Conservation (phyloP, 192 early-diverging fungal genomes). For the Linnemannia exigua region DNA sequence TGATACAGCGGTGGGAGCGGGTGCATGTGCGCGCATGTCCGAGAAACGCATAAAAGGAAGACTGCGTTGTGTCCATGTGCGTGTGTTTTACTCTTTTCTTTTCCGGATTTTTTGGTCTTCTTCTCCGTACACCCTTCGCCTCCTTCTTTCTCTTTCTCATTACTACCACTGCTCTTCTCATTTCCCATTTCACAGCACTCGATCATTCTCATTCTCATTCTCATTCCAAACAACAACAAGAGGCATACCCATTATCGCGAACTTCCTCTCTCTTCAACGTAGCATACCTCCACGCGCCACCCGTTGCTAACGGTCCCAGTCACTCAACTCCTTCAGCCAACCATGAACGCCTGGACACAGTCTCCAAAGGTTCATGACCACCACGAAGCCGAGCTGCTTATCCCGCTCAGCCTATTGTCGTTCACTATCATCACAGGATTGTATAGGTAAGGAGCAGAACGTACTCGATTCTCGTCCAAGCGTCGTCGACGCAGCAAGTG, state of each 20-base stretch:
- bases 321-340: neutral
- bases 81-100: too few relatives aligned
- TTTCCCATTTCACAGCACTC: neutral
- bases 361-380: constrained; percentile 20
- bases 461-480: neutral
- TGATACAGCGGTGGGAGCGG: too few relatives aligned
- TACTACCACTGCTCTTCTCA: neutral
- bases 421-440: constrained; percentile 38
- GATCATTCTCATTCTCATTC: too few relatives aligned
- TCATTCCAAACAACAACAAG: too few relatives aligned
- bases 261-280: too few relatives aligned
- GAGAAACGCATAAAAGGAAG: too few relatives aligned
- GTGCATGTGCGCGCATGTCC: too few relatives aligned
- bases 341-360: neutral
- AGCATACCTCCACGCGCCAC: too few relatives aligned
- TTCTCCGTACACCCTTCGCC: neutral
- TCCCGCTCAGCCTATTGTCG: constrained; percentile 35
- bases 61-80: too few relatives aligned
- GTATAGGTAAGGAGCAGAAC: constrained; percentile 31
- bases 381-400: constrained; percentile 29
- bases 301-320: too few relatives aligned
- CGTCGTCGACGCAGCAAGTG: neutral
- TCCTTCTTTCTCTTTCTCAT: neutral
- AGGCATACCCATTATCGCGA: too few relatives aligned
- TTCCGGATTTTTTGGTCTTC: too few relatives aligned